These are phyloP conservation scores for Smithsoniella earleae DNA, from an alignment of 163 green algal genomes.

Conservation along the genomic window DNA sequence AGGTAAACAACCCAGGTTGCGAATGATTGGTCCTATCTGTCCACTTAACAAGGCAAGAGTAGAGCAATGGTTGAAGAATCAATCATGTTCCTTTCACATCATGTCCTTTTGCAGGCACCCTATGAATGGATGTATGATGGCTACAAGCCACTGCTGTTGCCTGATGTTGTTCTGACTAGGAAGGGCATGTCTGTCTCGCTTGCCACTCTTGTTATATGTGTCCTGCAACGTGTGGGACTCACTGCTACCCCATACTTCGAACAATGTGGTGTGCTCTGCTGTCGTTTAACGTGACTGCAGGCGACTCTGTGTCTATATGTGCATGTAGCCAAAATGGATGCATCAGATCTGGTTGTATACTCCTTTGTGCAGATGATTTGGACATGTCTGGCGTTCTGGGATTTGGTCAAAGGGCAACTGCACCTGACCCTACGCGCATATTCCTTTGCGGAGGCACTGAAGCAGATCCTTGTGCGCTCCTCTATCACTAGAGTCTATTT, in stretches of 20 bases:
- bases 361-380: slow-evolving; percentile 15
- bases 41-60: too few relatives aligned
- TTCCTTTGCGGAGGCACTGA: background rate
- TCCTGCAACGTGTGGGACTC: background rate
- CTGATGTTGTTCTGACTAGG: background rate
- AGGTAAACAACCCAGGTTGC: too few relatives aligned
- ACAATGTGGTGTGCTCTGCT: background rate
- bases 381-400: background rate
- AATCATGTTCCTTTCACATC: too few relatives aligned
- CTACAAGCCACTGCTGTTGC: slow-evolving; percentile 2
- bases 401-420: background rate
- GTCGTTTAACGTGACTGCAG: too few relatives aligned
- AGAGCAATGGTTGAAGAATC: too few relatives aligned
- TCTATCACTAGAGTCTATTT: too few relatives aligned
- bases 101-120: too few relatives aligned
- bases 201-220: background rate
- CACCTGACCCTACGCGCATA: background rate
- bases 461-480: background rate
- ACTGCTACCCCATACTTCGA: background rate
- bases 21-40: too few relatives aligned
- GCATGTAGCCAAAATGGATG: too few relatives aligned
- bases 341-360: too few relatives aligned
- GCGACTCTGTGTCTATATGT: too few relatives aligned
- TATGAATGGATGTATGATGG: slow-evolving; percentile 10
- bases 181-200: background rate